Evolutionary conservation across 1,284 basidiomycete species (phyloP), one percentile per base, ranked within the genome.

Genomic region (Fomitopsis schrenkii): DNA sequence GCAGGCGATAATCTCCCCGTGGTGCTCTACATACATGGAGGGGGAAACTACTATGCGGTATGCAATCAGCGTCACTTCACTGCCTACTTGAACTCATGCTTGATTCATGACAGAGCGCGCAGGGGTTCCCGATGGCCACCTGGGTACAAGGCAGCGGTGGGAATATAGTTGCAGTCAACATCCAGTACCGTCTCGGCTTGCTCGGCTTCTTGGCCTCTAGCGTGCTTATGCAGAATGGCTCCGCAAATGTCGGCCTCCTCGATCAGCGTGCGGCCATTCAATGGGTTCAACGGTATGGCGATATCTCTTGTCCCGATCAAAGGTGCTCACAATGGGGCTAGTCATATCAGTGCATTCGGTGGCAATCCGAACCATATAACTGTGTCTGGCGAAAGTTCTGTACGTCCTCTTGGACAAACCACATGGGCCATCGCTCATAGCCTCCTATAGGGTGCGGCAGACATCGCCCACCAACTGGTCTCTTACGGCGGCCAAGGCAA

Each of bases 101-200:
- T 17, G n/a, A 8, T 12, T 35, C 7, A 33, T 35, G 28, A 53
- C 46, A 58, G 57, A 50, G 45, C 46, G 46, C 57, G 45, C 57
- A 58, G 26, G 44, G 44, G 30, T 62, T 59, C 35, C 61, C 55
- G 2, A 46, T 85, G 66, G 80, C 83, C 64, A 74, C 77, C 63
- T 85, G 81, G 82, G 74, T 86, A 58, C 70, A 71, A 9, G 78
- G 80, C 62, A 72, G 80, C 46, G 77, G 75, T 38, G 80, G 80
- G 10, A 79, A 80, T 55, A 76, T 86, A 41, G 76, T 86, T 42
- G 78, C 80, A 36, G 83, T 84, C 9, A 82, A 81, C 2, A 76
- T 84, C 15, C 80, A 82, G 63, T 86, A 85, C 66, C 79, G 82
- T 5, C 77, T 86, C 40, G 77, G 77, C 55, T 73, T 82, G 2